Percentiles rank a stretch among this genome's conserved stretches.
Evolutionary conservation across 805 yeast species (phyloP).

Genomic region (Wickerhamiella galacta): DNA sequence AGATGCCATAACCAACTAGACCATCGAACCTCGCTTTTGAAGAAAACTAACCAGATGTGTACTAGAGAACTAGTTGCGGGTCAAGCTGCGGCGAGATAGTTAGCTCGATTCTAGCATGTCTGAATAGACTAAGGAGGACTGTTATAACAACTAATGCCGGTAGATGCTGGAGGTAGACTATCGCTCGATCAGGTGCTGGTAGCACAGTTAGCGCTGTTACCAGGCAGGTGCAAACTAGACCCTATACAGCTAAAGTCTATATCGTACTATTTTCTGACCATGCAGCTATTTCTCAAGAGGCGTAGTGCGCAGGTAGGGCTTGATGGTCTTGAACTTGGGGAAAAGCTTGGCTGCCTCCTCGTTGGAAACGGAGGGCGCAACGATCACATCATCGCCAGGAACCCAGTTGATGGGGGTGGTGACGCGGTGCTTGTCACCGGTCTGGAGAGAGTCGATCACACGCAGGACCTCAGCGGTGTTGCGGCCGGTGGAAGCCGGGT

Average conservation of each 20-base stretch:
- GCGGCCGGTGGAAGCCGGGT: constrained; percentile 89
- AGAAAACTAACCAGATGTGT: too few relatives aligned
- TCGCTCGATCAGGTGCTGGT: too few relatives aligned
- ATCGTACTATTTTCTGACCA: too few relatives aligned
- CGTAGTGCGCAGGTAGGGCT: constrained; percentile 75
- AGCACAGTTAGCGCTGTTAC: too few relatives aligned
- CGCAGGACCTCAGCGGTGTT: constrained; percentile 83
- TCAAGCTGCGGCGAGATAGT: too few relatives aligned
- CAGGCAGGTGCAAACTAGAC: too few relatives aligned
- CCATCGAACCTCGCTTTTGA: constrained; percentile 44
- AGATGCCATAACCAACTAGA: constrained; percentile 99
- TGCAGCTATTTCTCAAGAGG: constrained; percentile 8
- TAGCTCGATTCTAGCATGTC: too few relatives aligned
- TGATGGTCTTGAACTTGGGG: constrained; percentile 70
- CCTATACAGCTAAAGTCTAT: too few relatives aligned
- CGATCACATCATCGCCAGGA: constrained; percentile 78
- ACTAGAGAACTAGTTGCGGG: too few relatives aligned
- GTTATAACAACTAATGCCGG: too few relatives aligned
- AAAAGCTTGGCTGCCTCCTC: constrained; percentile 67
- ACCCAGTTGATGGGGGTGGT: constrained; percentile 88
- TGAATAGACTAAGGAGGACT: too few relatives aligned
- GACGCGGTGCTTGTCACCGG: constrained; percentile 67
- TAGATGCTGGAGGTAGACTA: too few relatives aligned
- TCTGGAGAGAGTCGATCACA: constrained; percentile 74
- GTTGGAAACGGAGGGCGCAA: constrained; percentile 71